These are phyloP conservation scores for Thraustochytrium sp. DNA, from an alignment of 352 stramenopile species.

Conservation along the genomic window DNA sequence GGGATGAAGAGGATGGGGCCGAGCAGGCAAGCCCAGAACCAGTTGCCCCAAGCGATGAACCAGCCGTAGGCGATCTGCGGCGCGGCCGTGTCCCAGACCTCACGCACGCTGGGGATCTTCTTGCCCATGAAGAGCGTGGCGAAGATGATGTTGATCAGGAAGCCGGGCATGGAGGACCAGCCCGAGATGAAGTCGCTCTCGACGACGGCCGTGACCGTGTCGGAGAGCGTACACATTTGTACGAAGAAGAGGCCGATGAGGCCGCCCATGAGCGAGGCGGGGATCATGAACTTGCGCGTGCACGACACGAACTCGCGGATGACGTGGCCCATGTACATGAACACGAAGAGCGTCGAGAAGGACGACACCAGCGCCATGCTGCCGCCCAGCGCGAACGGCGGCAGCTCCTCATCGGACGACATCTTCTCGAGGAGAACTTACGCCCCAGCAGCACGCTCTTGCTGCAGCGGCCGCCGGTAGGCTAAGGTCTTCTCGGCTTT, in stretches of 20 bases:
- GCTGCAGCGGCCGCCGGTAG: too few species aligned
- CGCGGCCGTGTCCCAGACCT: not conserved
- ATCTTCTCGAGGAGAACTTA: too few species aligned
- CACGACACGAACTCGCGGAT: slow-evolving; percentile 6
- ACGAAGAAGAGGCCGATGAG: not conserved
- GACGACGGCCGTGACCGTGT: not conserved
- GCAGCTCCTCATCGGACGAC: not conserved
- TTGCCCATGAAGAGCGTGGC: slow-evolving; percentile 38
- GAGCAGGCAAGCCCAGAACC: slow-evolving; percentile 9
- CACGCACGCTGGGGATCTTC: not conserved
- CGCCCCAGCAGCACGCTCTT: too few species aligned
- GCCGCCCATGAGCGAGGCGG: slow-evolving; percentile 7
- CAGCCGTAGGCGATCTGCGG: slow-evolving; percentile 24
- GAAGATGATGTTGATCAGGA: slow-evolving; percentile 39
- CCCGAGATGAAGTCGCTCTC: not conserved
- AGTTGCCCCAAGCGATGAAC: slow-evolving; percentile 34
- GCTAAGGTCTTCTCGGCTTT: too few species aligned
- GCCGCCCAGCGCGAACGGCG: not conserved
- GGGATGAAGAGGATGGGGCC: slow-evolving; percentile 6
- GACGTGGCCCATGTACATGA: slow-evolving; percentile 30
- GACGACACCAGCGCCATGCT: slow-evolving; percentile 8
- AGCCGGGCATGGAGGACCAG: not conserved
- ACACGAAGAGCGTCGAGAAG: not conserved
- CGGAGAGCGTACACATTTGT: not conserved
- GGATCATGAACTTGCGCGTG: not conserved